Base-by-base conservation (phyloP, 257 asterid species). In the Capsicum pubescens region DNA sequence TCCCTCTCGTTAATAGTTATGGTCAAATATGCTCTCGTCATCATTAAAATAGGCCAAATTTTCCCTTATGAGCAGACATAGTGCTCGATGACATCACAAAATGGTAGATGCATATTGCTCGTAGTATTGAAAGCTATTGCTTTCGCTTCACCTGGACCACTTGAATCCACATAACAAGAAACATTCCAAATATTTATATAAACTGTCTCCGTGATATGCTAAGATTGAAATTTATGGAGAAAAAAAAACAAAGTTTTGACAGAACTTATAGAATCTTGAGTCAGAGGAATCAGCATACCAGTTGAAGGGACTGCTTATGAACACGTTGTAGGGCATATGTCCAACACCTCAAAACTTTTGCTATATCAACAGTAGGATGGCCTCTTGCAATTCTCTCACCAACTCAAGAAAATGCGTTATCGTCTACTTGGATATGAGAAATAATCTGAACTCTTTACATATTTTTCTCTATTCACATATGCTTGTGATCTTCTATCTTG, bases 311-410 rank as follows among this genome's bases (percentile, higher is more conserved):
- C 84, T 94, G 99, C 81, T 93, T 96, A 89, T 96, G 98, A 86
- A 96, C 93, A n/a, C 99, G 98, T 89, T 94, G 98, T 87, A 96
- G 91, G 86, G 99, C 98, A 90, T 96, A 98, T 5, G 99, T 96
- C 99, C 99, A 96, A 59, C 99, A 94, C 81, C 99, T 89, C 91
- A 96, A 86, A 87, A 96, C 96, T 89, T 96, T 98, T 69, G 99
- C 97, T 85, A 96, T 90, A 87, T 96, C 99, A 87, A 96, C 99
- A 86, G 97, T 92, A 19, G 98, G 94, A 87, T 94, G 98, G 82
- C 97, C 94, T 88, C 97, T 92, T 61, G 88, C 86, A 86, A 85
- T 92, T 89, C 93, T 94, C 71, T 94, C 99, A 87, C 93, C 98
- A 66, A 87, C 81, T 79, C 92, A 91, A 79, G 93, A 85, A 88